Evolutionary conservation across 768 basidiomycete genomes (phyloP).

Genomic region (Xanthoconium stramineum): DNA sequence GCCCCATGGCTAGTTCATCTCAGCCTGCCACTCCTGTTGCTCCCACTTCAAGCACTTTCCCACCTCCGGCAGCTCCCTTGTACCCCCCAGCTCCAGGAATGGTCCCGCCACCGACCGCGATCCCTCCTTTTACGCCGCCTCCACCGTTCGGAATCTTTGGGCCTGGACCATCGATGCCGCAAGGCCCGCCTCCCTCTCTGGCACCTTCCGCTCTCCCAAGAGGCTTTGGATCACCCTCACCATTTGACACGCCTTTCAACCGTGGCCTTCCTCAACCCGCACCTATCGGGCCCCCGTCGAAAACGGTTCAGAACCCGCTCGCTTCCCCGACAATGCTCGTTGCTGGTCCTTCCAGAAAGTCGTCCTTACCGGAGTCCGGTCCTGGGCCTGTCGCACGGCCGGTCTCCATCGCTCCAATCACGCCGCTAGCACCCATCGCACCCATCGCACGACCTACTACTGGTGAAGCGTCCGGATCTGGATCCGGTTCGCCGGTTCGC

Average conservation of each 20-base stretch:
- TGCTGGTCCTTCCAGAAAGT: conserved; percentile 47
- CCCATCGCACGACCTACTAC: conserved; percentile 55
- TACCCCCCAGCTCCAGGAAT: conserved; percentile 43
- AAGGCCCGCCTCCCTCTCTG: conserved; percentile 43
- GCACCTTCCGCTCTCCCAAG: conserved; percentile 55
- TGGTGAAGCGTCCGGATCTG: conserved; percentile 47
- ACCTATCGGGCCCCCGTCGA: conserved; percentile 57
- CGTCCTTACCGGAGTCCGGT: conserved; percentile 41
- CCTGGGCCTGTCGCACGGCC: conserved; percentile 62
- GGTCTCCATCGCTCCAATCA: conserved; percentile 22
- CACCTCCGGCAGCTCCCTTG: conserved; percentile 46
- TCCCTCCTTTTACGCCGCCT: conserved; percentile 56
- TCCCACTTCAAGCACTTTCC: conserved; percentile 35
- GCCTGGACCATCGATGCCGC: conserved; percentile 43
- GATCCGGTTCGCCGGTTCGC: conserved; percentile 56
- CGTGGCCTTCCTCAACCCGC: conserved; percentile 41
- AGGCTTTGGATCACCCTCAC: conserved; percentile 46
- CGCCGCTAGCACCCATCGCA: conserved; percentile 57
- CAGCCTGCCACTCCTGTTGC: conserved; percentile 46
- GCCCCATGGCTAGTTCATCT: conserved; percentile 34
- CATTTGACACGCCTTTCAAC: conserved; percentile 51
- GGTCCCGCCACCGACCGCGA: conserved; percentile 39
- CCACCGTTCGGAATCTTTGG: conserved; percentile 51
- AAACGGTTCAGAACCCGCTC: conserved; percentile 32
- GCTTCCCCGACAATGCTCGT: conserved; percentile 41